Base-by-base conservation (phyloP, 1,284 basidiomycete genomes). In the Fomitopsis palustris region DNA sequence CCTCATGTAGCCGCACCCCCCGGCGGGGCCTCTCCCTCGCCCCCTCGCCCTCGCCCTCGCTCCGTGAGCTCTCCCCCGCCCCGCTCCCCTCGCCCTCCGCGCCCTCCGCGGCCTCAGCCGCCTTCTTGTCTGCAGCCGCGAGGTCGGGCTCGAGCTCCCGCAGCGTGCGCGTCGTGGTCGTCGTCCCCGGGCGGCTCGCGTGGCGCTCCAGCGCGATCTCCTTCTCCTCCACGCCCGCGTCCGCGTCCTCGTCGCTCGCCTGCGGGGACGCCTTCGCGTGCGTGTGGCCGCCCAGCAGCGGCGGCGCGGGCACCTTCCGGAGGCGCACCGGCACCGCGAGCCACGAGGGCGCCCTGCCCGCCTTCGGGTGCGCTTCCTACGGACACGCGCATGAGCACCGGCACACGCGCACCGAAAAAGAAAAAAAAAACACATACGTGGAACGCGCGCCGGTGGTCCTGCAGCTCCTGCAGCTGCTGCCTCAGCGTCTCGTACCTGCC, bases 401-500 rank as follows among this genome's bases (percentile, higher is more conserved):
- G 12, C 6, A 33, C 7, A 25, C 10, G 10, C n/a, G 45, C 4
- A 17, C 35, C n/a, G n/a, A n/a, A n/a, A 6, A 16, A 56, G 7
- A 27, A 16, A 39, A 45, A 27, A 49, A 41, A 55, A 37, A 27
- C 16, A 73, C 80, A 31, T 59, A 93, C 92, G 66, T 89, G 77
- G 67, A 86, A 90, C 4, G 84, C 70, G 43, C 79, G 79, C 8
- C 86, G 77, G 71, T 96, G 94, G 62, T 87, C 84, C 31, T 77
- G 79, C 14, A 96, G 80, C 65, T 93, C 90, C 2, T 80, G 72
- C 5, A 97, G 80, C 71, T 98, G 95, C 52, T 80, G 78, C 58
- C 84, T 81, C 0, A 96, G 76, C 17, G 78, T 73, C 8, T 60
- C 47, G 12, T 63, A 58, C 17, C 59, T 64, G 31, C 61, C 56